These are phyloP conservation scores for Psilocybe cyanescens DNA, from an alignment of 768 basidiomycete genomes.

Conservation along the genomic window DNA sequence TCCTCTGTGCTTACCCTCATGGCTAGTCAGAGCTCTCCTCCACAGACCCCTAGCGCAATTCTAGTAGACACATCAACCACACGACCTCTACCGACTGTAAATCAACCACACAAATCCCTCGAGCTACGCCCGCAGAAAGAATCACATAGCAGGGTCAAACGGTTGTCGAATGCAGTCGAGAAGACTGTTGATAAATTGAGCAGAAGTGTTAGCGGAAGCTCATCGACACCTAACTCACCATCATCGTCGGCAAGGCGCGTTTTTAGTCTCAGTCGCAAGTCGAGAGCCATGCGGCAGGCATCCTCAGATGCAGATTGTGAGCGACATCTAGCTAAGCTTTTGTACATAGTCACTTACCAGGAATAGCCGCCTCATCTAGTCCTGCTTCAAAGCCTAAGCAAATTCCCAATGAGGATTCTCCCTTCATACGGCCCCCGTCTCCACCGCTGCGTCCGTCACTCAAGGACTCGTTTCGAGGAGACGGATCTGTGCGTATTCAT, in stretches of 20 bases:
- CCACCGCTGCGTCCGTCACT: constrained; percentile 55
- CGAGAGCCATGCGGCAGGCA: constrained; percentile 45
- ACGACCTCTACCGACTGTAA: background rate
- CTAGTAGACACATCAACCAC: constrained; percentile 19
- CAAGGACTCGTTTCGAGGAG: constrained; percentile 60
- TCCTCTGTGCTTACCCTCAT: constrained; percentile 22
- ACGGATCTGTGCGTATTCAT: constrained; percentile 59
- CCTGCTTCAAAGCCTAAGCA: constrained; percentile 33
- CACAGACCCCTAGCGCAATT: constrained; percentile 19
- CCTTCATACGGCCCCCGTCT: constrained; percentile 76
- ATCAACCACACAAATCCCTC: background rate
- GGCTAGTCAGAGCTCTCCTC: constrained; percentile 26
- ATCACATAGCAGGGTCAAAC: constrained; percentile 52
- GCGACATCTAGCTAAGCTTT: background rate
- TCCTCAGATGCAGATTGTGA: constrained; percentile 36
- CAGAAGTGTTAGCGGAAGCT: constrained; percentile 52
- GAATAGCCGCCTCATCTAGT: constrained; percentile 18
- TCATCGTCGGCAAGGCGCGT: constrained; percentile 49
- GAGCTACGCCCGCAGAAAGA: constrained; percentile 23
- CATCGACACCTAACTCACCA: constrained; percentile 33
- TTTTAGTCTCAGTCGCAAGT: constrained; percentile 59
- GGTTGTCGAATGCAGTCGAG: constrained; percentile 51
- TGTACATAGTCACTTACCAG: background rate
- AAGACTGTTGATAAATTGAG: constrained; percentile 70
- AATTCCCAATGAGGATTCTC: constrained; percentile 39